Conservation (phyloP, 176 grass and related monocot genomes). For the barley (Hordeum vulgare) region MorexV3_pseudomolecules_assembly NC_058518.1:455321361-455321860, state of each 20-base stretch:
- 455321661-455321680: slow-evolving; percentile 84
- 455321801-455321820: slow-evolving; percentile 72
- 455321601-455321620: slow-evolving; percentile 83
- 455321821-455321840: too few relatives aligned
- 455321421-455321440: slow-evolving; percentile 69
- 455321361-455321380: slow-evolving; percentile 83
- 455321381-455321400: slow-evolving; percentile 86
- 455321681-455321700: slow-evolving; percentile 28
- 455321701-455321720: neutral
- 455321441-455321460: slow-evolving; percentile 62
- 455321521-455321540: neutral
- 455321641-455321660: slow-evolving; percentile 90
- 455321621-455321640: slow-evolving; percentile 88
- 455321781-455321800: slow-evolving; percentile 67
- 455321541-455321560: neutral
- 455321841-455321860: too few relatives aligned
- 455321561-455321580: neutral
- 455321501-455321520: neutral
- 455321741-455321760: neutral
- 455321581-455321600: slow-evolving; percentile 57
- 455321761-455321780: slow-evolving; percentile 61
- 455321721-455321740: neutral
- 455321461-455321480: slow-evolving; percentile 92
- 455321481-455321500: neutral
- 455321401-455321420: slow-evolving; percentile 89